Base-by-base conservation (phyloP, 345 rosid species). In the Aquilaria yunnanensis region DNA sequence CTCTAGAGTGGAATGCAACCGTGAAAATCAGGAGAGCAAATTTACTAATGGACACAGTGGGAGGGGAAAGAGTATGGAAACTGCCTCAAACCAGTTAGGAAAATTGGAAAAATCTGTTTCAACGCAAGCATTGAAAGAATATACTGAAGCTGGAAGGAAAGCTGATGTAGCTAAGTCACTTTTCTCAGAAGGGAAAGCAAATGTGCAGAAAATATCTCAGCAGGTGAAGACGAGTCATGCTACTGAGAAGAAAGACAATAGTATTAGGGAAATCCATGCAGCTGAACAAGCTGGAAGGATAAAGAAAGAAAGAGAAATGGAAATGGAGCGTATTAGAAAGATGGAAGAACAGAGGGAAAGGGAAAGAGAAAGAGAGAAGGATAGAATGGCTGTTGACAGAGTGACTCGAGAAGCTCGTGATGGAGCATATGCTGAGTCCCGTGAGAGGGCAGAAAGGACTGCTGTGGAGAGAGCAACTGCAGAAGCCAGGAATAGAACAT, bases 321-420 rank as follows among this genome's bases (percentile, higher is more conserved):
- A 93, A 65, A 68, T 41, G 69, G 92, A 88, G 54, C 88, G 71
- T 16, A 79, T 86, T 54, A 80, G 84, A 76, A 90, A 78, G 83
- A 65, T 85, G 47, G 96, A 94, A 69, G 97, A 85, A 74, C 90
- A 88, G 77, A 82, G 76, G 72, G 99, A 94, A 63, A 88, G 95
- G 72, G 93, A 87, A 66, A 85, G 90, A 69, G 97, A 94, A 63
- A 84, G 95, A 67, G 99, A 88, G 72, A 90, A 94, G 70, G 99
- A 94, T 65, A 86, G 93, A 76, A 90, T 94, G 96, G 91, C 88
- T 48, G 86, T 90, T 47, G 95, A 94, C 63, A 73, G 70, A 60
- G 71, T 82, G 55, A 65, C 70, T 37, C 83, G 81, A 41, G 89
- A 83, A 73, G 85, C 85, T 56, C 80, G 71, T 59, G 86, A 83